A percentile compares a stretch with the other conserved stretches of the same genome.
Conservation (phyloP, 495 filamentous ascomycete genomes). For the Neurospora sp. region DNA sequence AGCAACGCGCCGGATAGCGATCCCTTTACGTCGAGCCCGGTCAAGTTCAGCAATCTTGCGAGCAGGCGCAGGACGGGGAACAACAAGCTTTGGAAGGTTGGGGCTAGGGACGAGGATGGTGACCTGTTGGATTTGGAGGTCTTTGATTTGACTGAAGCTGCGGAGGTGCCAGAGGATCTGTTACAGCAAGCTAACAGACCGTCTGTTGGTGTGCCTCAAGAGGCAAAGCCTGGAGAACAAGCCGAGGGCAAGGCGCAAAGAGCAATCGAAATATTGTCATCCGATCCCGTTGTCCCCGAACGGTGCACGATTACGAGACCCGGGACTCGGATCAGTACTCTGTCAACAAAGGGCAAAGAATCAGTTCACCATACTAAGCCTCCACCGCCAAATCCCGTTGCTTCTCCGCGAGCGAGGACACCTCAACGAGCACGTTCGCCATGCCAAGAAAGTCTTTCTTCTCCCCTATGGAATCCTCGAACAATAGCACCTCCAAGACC, state of each 20-base stretch:
- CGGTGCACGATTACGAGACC: background rate
- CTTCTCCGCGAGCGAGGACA: background rate
- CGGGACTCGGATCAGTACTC: background rate
- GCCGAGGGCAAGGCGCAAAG: background rate
- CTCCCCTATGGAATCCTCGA: background rate
- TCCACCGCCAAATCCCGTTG: background rate
- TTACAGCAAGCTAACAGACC: background rate
- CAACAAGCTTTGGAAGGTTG: conserved; percentile 53
- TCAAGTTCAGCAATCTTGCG: conserved; percentile 18
- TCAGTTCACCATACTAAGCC: background rate
- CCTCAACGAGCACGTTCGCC: background rate
- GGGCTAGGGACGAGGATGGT: conserved; percentile 53
- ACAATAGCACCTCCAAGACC: background rate
- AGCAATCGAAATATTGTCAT: background rate
- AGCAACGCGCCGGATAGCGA: conserved; percentile 27
- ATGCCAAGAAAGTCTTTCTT: background rate
- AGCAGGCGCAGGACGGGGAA: conserved; percentile 3
- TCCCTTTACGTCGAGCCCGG: conserved; percentile 26
- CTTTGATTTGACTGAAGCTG: conserved; percentile 44
- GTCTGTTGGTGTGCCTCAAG: background rate
- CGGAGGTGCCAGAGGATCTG: background rate
- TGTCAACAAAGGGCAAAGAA: background rate
- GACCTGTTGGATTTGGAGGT: conserved; percentile 48
- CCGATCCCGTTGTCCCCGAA: background rate
- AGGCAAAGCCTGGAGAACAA: background rate